Evolutionary conservation across 371 early-diverging fungal genomes (phyloP), one percentile per base, ranked within the genome.

Genomic region (Haplosporangium sp.): DNA sequence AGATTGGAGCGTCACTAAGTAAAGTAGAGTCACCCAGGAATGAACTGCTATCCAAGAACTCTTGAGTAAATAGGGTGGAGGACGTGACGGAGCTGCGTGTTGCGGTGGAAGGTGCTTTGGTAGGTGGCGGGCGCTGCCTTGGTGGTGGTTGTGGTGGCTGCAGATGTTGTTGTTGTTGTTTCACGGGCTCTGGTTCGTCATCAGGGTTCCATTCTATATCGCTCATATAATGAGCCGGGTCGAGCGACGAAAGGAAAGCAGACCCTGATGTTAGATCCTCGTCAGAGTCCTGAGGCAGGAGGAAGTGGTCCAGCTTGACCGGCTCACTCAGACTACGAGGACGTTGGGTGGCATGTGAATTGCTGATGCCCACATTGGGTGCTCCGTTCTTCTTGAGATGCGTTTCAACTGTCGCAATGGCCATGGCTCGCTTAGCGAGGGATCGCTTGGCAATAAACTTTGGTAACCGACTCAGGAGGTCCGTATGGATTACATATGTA

Each of bases 371-470:
- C 41, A 46, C 9, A 2, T 46, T 14, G 21, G 57, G 69, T 5
- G 36, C 71, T 36, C 89, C 87, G 62, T 92, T 87, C 65, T 86
- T 86, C 58, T 83, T 74, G 42, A 92, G 76, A 59, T 90, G 88
- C 12, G 66, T 72, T 56, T 90, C 85, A 54, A 92, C 70, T 13
- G 85, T 81, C 8, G 86, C 73, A 59, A 90, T 86, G 42, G 87
- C 84, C 48, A 90, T 66, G n/a, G 91, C 89, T 14, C 89, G 82
- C 64, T 88, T 83, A 23, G 87, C 84, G 18, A 92, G 67, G 52
- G 90, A 90, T 50, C 89, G 85, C 67, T 89, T 90, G 13, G 90
- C 89, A 29, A 92, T 69, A 60, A 82, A 81, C 20, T 85, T 83
- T 12, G 92, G 89, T 21, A 92, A 81, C 84, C 89, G 83, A 18